Evolutionary conservation across 257 asterid genomes (phyloP).

Genomic region (Solanum sparsipilum): DNA sequence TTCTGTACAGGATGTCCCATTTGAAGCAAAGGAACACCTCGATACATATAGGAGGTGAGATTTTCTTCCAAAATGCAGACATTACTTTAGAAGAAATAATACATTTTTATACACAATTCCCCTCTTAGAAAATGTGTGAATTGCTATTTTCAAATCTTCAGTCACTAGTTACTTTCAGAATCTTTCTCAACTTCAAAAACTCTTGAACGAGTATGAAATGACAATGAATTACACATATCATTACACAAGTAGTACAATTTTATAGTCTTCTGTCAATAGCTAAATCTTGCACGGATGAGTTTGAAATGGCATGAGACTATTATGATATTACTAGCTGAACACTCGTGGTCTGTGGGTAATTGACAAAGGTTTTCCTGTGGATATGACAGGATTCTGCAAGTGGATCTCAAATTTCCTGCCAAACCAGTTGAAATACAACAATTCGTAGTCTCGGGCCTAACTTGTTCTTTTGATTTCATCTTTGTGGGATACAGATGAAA

Average conservation of each 20-base stretch:
- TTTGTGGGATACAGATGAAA: slow-evolving; percentile 44
- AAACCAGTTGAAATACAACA: slow-evolving; percentile 30
- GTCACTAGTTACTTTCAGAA: too few species aligned
- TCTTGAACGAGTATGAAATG: neutral
- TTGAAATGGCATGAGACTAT: neutral
- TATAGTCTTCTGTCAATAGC: neutral
- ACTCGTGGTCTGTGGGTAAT: neutral
- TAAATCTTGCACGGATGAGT: neutral
- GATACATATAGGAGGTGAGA: too few species aligned
- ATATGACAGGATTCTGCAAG: slow-evolving; percentile 71
- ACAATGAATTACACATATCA: neutral
- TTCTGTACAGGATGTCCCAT: too few species aligned
- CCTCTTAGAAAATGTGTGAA: too few species aligned
- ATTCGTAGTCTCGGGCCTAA: neutral
- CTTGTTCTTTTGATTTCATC: neutral
- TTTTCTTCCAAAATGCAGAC: too few species aligned
- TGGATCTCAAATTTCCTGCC: slow-evolving; percentile 83
- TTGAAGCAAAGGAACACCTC: too few species aligned
- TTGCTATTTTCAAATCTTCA: too few species aligned
- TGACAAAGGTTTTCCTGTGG: neutral
- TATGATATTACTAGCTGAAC: neutral
- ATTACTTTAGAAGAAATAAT: too few species aligned
- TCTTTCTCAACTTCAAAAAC: too few species aligned
- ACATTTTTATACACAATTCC: too few species aligned
- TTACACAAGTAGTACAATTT: neutral